Conservation (phyloP, 1,139 yeast genomes). For the Arxiozyma telluris region DNA sequence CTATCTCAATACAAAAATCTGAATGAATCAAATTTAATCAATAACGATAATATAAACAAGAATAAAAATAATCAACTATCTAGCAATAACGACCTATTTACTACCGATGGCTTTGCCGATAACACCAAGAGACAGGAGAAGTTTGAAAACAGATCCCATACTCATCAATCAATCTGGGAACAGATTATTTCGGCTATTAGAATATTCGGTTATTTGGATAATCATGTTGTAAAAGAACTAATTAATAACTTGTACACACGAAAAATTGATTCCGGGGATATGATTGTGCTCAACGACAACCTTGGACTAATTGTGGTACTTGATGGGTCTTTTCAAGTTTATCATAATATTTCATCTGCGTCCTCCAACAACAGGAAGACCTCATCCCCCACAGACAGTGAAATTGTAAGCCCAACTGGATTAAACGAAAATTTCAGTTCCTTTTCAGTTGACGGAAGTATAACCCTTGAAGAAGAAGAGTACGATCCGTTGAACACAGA, state of each 20-base stretch:
- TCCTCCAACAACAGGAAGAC: neutral
- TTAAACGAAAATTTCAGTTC: neutral
- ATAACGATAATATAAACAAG: neutral
- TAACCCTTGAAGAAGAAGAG: constrained; percentile 3
- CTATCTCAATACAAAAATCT: constrained; percentile 15
- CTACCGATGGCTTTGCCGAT: neutral
- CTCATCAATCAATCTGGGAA: constrained; percentile 33
- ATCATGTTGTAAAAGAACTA: constrained; percentile 83
- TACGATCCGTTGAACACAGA: constrained; percentile 9
- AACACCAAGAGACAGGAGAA: neutral
- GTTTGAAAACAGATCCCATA: neutral
- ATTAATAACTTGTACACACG: constrained; percentile 90
- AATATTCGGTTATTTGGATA: constrained; percentile 86
- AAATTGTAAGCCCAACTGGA: constrained; percentile 2
- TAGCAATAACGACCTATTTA: neutral
- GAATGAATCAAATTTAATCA: constrained; percentile 4
- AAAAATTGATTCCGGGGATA: constrained; percentile 66
- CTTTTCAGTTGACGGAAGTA: neutral
- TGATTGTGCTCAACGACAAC: constrained; percentile 56
- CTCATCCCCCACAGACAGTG: constrained; percentile 11
- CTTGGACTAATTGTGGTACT: constrained; percentile 90
- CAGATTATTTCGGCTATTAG: constrained; percentile 86
- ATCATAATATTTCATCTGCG: constrained; percentile 39
- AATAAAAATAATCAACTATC: neutral
- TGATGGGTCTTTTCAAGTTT: constrained; percentile 81